These are phyloP conservation scores for Beta vulgaris DNA, from an alignment of 148 eudicot genomes.

Conservation along the genomic window DNA sequence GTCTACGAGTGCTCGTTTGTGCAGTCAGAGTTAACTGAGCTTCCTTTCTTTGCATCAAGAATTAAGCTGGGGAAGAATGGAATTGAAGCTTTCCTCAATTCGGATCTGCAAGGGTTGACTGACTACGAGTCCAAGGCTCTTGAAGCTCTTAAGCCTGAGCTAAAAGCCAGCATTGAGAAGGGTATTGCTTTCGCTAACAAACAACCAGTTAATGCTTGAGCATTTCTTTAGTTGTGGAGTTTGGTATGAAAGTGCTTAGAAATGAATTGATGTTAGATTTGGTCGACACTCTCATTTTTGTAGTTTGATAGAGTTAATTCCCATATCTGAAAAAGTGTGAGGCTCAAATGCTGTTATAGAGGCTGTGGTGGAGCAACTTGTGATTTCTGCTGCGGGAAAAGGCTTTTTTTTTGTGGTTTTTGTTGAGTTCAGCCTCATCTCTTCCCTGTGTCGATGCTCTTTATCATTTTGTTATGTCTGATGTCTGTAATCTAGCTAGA, in stretches of 20 bases:
- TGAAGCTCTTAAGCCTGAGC: conserved; percentile 73
- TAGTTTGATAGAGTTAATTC: conserved; percentile 16
- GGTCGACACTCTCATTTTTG: conserved; percentile 23
- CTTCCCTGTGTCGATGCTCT: no score
- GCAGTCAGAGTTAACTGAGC: conserved; percentile 71
- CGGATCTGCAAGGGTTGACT: conserved; percentile 64
- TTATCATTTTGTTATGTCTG: not conserved
- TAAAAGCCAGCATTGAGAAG: conserved; percentile 79
- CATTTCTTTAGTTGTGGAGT: not conserved
- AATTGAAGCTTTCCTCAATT: conserved; percentile 62
- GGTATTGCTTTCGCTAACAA: conserved; percentile 70
- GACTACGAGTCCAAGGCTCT: conserved; percentile 70
- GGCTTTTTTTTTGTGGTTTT: not conserved
- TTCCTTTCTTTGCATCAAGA: conserved; percentile 89
- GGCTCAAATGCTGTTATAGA: conserved; percentile 18
- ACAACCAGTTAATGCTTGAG: conserved; percentile 49
- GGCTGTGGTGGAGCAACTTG: conserved; percentile 15
- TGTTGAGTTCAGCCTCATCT: no score
- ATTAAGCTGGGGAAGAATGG: conserved; percentile 75
- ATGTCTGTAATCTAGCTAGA: not conserved
- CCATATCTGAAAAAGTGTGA: conserved; percentile 8
- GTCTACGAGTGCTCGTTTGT: conserved; percentile 78
- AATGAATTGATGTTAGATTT: not conserved
- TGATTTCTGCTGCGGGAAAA: not conserved
- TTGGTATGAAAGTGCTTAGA: not conserved